phyloP scores from a whole-genome alignment of 352 stramenopile genomes.

The Globisporangium heterothallicum region DNA sequence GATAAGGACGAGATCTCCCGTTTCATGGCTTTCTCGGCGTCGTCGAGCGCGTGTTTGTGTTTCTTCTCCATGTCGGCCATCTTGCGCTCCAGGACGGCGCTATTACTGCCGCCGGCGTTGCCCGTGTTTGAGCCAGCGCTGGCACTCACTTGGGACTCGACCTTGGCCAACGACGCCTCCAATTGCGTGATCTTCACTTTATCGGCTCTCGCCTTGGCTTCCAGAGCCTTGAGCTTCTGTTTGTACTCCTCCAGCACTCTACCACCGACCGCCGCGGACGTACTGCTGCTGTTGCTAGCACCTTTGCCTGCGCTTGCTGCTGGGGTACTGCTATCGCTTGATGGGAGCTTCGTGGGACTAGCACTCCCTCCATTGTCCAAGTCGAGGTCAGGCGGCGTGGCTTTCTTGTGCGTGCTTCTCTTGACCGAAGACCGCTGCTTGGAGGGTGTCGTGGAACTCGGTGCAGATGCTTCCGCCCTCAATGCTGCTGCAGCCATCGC shows the following conservation, averaged over 20 bases:
- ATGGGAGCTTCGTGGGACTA: too few relatives aligned
- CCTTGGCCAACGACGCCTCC: conserved; percentile 52
- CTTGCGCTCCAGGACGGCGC: conserved; percentile 40
- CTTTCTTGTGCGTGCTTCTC: conserved; percentile 12
- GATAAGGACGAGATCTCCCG: conserved; percentile 38
- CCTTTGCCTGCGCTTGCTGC: conserved; percentile 16
- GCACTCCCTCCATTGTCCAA: conserved; percentile 9
- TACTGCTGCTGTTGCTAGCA: conserved; percentile 2
- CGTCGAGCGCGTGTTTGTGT: conserved; percentile 62
- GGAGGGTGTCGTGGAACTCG: neutral
- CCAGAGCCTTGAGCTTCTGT: conserved; percentile 69
- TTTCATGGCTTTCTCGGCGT: conserved; percentile 50
- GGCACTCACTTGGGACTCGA: conserved; percentile 28
- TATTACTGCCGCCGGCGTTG: conserved; percentile 15
- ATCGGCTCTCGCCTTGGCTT: conserved; percentile 62
- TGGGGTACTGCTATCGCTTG: too few relatives aligned
- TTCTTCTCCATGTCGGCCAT: conserved; percentile 79
- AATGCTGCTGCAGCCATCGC: conserved; percentile 2
- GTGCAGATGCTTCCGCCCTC: conserved; percentile 4
- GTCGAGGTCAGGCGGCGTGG: conserved; percentile 2
- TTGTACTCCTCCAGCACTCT: conserved; percentile 56
- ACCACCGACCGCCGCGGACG: conserved; percentile 2
- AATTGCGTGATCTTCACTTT: conserved; percentile 74
- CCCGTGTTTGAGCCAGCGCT: conserved; percentile 11
- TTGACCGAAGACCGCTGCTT: neutral